Conservation (phyloP, 2,329 filamentous ascomycete species). For the Hortaea werneckii region DNA sequence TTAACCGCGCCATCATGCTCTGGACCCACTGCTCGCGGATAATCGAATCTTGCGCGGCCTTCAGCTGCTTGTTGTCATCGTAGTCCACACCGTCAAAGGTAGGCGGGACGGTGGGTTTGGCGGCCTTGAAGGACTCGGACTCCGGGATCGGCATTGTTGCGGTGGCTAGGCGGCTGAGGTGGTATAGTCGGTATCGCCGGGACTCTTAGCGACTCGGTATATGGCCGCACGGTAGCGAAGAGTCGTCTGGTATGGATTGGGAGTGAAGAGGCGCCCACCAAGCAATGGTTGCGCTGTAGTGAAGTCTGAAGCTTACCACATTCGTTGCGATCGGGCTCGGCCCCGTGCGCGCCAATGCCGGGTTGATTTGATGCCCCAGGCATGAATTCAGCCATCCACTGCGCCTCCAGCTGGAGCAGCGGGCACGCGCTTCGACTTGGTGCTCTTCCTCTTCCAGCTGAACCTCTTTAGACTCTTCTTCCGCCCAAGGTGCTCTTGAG, state of each 20-base stretch:
- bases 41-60: slow-evolving; percentile 72
- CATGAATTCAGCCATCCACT: background rate
- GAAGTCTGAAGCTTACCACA: background rate
- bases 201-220: background rate
- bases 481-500: slow-evolving; percentile 2
- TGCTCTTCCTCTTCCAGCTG: slow-evolving; percentile 8
- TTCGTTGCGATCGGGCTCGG: background rate
- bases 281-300: background rate
- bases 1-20: slow-evolving; percentile 78
- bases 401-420: no score
- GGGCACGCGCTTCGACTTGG: no score
- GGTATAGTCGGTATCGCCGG: background rate
- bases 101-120: slow-evolving; percentile 71
- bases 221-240: no score
- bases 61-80: slow-evolving; percentile 69
- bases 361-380: background rate
- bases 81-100: slow-evolving; percentile 83
- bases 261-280: no score
- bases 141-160: slow-evolving; percentile 67
- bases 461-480: slow-evolving; percentile 14
- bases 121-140: slow-evolving; percentile 69
- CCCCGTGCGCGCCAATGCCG: background rate
- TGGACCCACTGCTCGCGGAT: slow-evolving; percentile 82
- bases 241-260: no score
- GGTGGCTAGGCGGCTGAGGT: background rate